Base-by-base conservation (phyloP, 805 yeast species). In the Zygosaccharomyces pseudorouxii region DNA sequence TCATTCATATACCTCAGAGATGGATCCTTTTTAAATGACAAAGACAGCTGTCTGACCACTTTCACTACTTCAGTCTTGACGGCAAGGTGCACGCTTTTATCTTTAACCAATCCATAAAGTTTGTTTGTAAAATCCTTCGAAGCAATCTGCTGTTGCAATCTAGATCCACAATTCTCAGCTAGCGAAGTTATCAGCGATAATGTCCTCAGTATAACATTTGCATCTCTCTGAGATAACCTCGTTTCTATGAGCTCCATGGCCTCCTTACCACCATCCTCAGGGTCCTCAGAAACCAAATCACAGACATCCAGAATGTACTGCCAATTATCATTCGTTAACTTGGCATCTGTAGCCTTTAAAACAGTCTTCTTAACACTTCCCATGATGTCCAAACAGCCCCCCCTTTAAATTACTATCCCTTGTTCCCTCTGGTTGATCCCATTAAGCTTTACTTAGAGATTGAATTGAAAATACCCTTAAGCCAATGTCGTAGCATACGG, bases 121-220 rank as follows among this genome's bases (percentile, higher is more conserved):
- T 71, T 55, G 28, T 65, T 64, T 14, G 82, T 77, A 58, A 83
- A 82, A 2, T 70, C 55, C 53, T 75, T 74, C 18, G 85, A 74
- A 16, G 86, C 81, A 31, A 86, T 76, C 55, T 79, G 81, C 50
- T 73, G 81, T 55, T 78, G 80, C 70, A 81, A 75, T 61, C 80
- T 74, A 10, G 88, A 79, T 3, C 90, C 90, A 64, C 92, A 84
- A 63, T 85, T 86, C 61, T 84, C 89, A 2, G 89, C 87, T 25
- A 86, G 58, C 5, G 89, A 78, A 25, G 77, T 75, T 18, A 82
- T 60, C 41, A 80, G 56, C 0, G 83, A 68, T 16, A 86, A 59
- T 0, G 85, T 67, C 59, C 86, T 73, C 44, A 86, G 64, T 36
- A 82, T 77, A 3, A 82, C 80, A 62, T 85, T 86, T 18, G 86